These are phyloP conservation scores for Aspergillus fructus DNA, from an alignment of 2,329 filamentous ascomycete species.

Conservation along the genomic window DNA sequence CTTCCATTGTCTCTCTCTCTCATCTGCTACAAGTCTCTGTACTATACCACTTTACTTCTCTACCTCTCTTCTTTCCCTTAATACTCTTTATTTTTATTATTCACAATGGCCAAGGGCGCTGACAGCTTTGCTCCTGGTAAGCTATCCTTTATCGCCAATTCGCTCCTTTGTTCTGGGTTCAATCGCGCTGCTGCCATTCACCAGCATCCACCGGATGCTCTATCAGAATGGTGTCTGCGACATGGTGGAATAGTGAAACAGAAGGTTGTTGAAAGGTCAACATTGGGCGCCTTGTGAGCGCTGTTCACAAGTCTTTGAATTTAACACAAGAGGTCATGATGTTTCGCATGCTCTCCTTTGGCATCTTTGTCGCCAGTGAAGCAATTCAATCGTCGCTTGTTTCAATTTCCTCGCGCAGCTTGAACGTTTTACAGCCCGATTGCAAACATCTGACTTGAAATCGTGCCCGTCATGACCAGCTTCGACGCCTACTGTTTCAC, in stretches of 20 bases:
- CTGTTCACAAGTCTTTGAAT: background rate
- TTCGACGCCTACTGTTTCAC: conserved; percentile 26
- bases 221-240: background rate
- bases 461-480: conserved; percentile 23
- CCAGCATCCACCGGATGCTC: background rate
- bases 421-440: background rate
- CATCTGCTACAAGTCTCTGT: conserved; percentile 17
- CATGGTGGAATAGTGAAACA: background rate
- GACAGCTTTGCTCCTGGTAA: conserved; percentile 44
- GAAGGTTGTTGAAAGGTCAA: background rate
- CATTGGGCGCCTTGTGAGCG: background rate
- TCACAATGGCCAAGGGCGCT: conserved; percentile 47
- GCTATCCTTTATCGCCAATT: conserved; percentile 22
- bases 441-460: background rate
- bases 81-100: conserved; percentile 23
- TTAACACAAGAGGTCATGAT: background rate
- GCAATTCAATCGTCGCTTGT: background rate
- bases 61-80: conserved; percentile 12
- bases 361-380: background rate
- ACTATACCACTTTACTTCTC: conserved; percentile 27
- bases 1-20: conserved; percentile 18
- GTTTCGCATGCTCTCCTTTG: background rate
- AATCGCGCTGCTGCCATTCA: background rate
- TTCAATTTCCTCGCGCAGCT: background rate
- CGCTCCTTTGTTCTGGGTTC: background rate